These are phyloP conservation scores for Drechslerella stenobrocha DNA, from an alignment of 2,329 filamentous ascomycete genomes.

Conservation along the genomic window DNA sequence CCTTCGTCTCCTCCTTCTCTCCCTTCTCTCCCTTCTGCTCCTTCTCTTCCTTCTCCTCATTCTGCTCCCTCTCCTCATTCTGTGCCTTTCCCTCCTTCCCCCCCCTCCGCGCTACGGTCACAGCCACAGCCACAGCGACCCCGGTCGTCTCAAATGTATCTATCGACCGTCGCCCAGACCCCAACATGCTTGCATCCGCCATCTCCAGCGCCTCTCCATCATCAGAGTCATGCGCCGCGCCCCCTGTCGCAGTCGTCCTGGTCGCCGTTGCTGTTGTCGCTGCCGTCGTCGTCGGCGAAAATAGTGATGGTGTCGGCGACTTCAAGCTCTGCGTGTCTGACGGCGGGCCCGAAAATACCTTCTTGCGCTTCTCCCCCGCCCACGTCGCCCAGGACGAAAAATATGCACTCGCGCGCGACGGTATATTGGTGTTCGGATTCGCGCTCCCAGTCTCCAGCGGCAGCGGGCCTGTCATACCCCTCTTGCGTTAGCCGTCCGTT, in stretches of 20 bases:
- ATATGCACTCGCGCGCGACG: constrained; percentile 63
- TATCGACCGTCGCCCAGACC: constrained; percentile 22
- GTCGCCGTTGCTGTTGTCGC: constrained; percentile 15
- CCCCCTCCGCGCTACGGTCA: constrained; percentile 4
- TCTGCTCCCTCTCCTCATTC: constrained; percentile 20
- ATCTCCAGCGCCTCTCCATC: constrained; percentile 34
- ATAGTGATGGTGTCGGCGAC: constrained; percentile 24
- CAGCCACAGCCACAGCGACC: too few relatives aligned
- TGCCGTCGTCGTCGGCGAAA: constrained; percentile 19
- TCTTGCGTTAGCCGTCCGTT: constrained; percentile 20
- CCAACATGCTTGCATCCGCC: constrained; percentile 24
- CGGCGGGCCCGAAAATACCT: constrained; percentile 53
- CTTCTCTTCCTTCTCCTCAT: constrained; percentile 14
- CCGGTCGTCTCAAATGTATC: constrained; percentile 23
- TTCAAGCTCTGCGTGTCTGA: constrained; percentile 18
- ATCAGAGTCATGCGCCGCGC: constrained; percentile 11
- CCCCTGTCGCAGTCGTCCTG: not conserved
- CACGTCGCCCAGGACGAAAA: constrained; percentile 71
- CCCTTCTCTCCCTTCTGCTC: constrained; percentile 12
- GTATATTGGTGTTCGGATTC: constrained; percentile 43
- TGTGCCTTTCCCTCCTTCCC: constrained; percentile 7
- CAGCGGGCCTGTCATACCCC: constrained; percentile 22
- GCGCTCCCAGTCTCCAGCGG: constrained; percentile 29
- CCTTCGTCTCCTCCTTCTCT: constrained; percentile 17
- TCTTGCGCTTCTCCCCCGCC: constrained; percentile 75